A percentile compares a stretch with the other conserved stretches of the same genome.
Conservation (phyloP, 306 rosid genomes). For the Hylodesmum podocarpum region DNA sequence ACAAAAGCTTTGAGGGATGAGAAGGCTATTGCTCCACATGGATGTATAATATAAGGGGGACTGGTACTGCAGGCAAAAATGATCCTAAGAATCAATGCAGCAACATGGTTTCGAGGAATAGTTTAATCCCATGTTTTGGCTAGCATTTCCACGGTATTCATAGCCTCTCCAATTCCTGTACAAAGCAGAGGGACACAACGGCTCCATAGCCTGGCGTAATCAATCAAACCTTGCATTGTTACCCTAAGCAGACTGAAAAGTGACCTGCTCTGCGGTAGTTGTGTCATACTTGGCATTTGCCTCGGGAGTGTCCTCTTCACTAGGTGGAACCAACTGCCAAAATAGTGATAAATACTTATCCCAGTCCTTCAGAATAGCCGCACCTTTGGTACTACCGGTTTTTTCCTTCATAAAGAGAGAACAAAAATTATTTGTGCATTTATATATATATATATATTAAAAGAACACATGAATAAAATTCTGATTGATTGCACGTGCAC, state of each 20-base stretch:
- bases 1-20: constrained; percentile 32
- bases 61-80: constrained; percentile 26
- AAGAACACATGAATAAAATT: neutral
- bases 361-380: constrained; percentile 82
- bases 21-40: constrained; percentile 30
- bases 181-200: constrained; percentile 27
- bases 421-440: neutral
- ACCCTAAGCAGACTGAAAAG: constrained; percentile 75
- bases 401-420: constrained; percentile 63
- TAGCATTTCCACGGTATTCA: constrained; percentile 8
- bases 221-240: neutral
- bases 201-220: constrained; percentile 13
- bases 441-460: no score
- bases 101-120: neutral
- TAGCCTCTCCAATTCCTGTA: constrained; percentile 34
- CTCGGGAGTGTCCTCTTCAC: constrained; percentile 99
- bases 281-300: constrained; percentile 70
- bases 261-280: constrained; percentile 61
- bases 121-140: constrained; percentile 21
- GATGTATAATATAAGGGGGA: constrained; percentile 15
- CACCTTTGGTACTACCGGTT: constrained; percentile 87
- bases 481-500: constrained; percentile 4
- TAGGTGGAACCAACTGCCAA: constrained; percentile 99
- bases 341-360: constrained; percentile 77
- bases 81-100: constrained; percentile 35